Evolutionary conservation across 1,284 basidiomycete genomes (phyloP).

Genomic region (Cryptococcus sp.): DNA sequence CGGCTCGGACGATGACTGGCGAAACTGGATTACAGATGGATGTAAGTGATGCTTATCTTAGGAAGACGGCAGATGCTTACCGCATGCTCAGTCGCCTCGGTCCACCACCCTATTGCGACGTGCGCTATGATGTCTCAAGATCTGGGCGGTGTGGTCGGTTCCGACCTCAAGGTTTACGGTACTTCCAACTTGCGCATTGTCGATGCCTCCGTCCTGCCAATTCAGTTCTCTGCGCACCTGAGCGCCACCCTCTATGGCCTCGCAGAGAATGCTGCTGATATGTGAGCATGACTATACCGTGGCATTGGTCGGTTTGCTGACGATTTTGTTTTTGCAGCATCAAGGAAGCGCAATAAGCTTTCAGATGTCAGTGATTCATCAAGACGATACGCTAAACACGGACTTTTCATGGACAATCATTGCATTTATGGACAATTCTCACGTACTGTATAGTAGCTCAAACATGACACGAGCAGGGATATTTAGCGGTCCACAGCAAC

Average conservation of each 20-base stretch:
- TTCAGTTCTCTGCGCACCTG: conserved; percentile 23
- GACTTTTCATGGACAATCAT: too few relatives aligned
- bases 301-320: too few relatives aligned
- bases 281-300: conserved; percentile 9
- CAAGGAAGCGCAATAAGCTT: too few relatives aligned
- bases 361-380: too few relatives aligned
- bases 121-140: conserved; percentile 63
- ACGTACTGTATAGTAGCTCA: too few relatives aligned
- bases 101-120: conserved; percentile 60
- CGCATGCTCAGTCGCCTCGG: conserved; percentile 13
- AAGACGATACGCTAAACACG: too few relatives aligned
- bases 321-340: too few relatives aligned
- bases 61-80: not conserved
- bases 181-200: conserved; percentile 49
- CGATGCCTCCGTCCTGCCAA: conserved; percentile 51
- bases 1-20: conserved; percentile 43
- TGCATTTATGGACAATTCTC: too few relatives aligned
- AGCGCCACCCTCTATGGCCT: conserved; percentile 19
- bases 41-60: conserved; percentile 6
- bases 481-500: too few relatives aligned
- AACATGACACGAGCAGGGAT: too few relatives aligned
- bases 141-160: conserved; percentile 60
- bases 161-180: conserved; percentile 62
- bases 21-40: conserved; percentile 41
- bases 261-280: conserved; percentile 21